Percentiles rank a stretch among this genome's conserved stretches.
These are phyloP conservation scores for Blastocrithidia nonstop DNA, from an alignment of 208 protist species.

Conservation along the genomic window DNA sequence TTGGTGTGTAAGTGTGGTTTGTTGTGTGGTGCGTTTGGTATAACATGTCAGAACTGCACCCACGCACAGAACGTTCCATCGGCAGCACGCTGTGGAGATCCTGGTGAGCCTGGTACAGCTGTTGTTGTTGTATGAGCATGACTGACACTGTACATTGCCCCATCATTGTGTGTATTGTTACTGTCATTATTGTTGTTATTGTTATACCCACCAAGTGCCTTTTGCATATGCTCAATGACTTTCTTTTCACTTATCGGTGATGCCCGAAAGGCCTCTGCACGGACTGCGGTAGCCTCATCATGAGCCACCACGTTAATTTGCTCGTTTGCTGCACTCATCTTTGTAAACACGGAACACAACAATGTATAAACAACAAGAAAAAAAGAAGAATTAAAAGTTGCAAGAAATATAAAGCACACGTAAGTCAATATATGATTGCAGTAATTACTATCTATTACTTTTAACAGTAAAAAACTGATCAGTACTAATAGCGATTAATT, in stretches of 20 bases:
- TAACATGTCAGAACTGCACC: too few species aligned
- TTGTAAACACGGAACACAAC: neutral
- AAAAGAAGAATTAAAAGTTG: neutral
- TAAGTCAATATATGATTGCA: neutral
- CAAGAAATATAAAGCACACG: neutral
- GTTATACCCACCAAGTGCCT: too few species aligned
- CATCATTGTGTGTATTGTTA: too few species aligned
- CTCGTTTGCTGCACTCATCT: neutral
- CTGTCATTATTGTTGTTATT: too few species aligned
- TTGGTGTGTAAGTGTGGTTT: too few species aligned
- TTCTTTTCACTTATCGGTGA: neutral
- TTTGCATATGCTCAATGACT: too few species aligned
- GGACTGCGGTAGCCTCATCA: neutral
- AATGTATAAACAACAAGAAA: neutral
- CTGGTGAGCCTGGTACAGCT: too few species aligned
- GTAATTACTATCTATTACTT: constrained; percentile 4
- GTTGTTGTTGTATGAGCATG: too few species aligned
- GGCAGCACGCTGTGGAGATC: too few species aligned
- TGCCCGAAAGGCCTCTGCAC: neutral
- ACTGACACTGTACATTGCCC: too few species aligned
- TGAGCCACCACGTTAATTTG: neutral
- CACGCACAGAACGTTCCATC: too few species aligned
- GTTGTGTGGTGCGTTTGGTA: too few species aligned
- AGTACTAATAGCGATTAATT: constrained; percentile 1
- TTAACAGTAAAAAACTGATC: neutral